These are phyloP conservation scores for Pestalotiopsis sp. DNA, from an alignment of 2,329 filamentous ascomycete genomes.

Conservation along the genomic window DNA sequence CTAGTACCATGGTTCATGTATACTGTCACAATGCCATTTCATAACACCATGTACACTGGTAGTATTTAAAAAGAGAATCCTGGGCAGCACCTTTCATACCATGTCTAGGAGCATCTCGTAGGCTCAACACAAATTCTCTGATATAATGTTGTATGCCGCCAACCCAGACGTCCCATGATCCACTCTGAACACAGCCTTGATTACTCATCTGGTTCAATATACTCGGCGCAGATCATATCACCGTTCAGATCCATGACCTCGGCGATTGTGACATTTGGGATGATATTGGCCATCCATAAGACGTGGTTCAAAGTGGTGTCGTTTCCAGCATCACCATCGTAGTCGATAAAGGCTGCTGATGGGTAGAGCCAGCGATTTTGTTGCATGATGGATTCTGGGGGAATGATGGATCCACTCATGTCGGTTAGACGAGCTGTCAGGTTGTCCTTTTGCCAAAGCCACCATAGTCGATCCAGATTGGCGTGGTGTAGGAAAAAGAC, in stretches of 20 bases:
- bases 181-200: neutral
- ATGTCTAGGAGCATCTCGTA: too few relatives aligned
- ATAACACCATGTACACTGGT: too few relatives aligned
- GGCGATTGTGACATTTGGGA: constrained; percentile 35
- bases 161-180: too few relatives aligned
- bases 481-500: constrained; percentile 29
- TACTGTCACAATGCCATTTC: too few relatives aligned
- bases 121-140: too few relatives aligned
- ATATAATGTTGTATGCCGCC: too few relatives aligned
- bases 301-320: constrained; percentile 2
- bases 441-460: constrained; percentile 25
- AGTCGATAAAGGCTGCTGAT: constrained; percentile 15
- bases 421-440: constrained; percentile 18
- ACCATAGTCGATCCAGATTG: constrained; percentile 27
- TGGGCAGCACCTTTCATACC: too few relatives aligned
- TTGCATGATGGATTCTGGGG: neutral
- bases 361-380: neutral
- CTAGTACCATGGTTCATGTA: too few relatives aligned
- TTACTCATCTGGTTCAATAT: constrained; percentile 14
- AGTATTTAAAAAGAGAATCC: too few relatives aligned
- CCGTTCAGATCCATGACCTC: constrained; percentile 23
- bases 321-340: constrained; percentile 12
- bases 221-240: constrained; percentile 20
- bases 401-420: neutral
- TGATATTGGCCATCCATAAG: neutral